Evolutionary conservation across 495 filamentous ascomycete genomes (phyloP), one percentile per base, ranked within the genome.

Genomic region (Penicillium nucicola): DNA sequence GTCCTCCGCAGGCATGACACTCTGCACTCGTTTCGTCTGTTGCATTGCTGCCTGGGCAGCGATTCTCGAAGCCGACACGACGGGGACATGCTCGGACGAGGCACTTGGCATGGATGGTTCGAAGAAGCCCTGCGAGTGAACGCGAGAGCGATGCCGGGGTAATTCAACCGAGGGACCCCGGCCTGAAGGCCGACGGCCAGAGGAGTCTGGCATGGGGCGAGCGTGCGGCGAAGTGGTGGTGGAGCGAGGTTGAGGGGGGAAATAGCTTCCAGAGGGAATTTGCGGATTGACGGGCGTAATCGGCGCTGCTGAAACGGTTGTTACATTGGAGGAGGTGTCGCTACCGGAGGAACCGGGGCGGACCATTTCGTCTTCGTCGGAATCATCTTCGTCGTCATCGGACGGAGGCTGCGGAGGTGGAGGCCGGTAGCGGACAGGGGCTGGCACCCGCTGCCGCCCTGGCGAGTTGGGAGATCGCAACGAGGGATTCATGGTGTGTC

Each of bases 1-100:
- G 43, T 62, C 72, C 44, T 66, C 75, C 49, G 75, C 74, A 15
- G 66, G 72, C 12, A 83, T 73, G 1, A 49, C 37, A 1, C 84
- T 89, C 56, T 85, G 84, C 11, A 88, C 87, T 20, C 90, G 81
- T 61, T 92, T 88, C 23, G 86, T 80, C 43, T 84, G 79, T 50
- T 86, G 87, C 83, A 96, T 92, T 19, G 90, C 90, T 15, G 92
- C 83, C 71, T 97, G 92, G 19, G 91, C 92, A 15, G 92, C 92
- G 57, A 95, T 95, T 61, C 89, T 83, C 52, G 89, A 92, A 7
- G 91, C 88, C 3, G 84, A 83, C 37, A 89, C 70, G 39, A 76
- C 76, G 3, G 44, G 68, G 45, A 75, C 69, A 64, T 75, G 77
- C 20, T 65, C 62, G 56, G 74, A 58, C 68, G 75, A 79, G 60